Base-by-base conservation (phyloP, 2,329 filamentous ascomycete species). In the Ophiostoma montium region DNA sequence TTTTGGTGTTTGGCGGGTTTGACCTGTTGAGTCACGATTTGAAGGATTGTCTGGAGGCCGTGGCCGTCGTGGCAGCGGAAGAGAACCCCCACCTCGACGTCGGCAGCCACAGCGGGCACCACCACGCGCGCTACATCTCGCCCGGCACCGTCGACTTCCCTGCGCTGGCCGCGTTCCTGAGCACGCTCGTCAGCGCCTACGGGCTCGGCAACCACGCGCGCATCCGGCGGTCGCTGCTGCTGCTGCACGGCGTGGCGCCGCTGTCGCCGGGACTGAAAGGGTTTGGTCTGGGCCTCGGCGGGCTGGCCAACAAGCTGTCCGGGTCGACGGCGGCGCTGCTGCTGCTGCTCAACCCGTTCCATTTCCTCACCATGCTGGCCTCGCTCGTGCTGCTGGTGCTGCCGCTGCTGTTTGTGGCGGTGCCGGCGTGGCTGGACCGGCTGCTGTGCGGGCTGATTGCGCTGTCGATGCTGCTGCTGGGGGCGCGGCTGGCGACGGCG, bases 1-100 rank as follows among this genome's bases (percentile, higher is more conserved):
- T 95, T 53, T 76, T 98, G 12, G 77, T 95, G n/a, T 98, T 98
- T 66, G 95, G 95, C 71, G 90, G 90, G 18, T 83, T 96, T 59
- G 92, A 98, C 59, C 78, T 98, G 45, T 83, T 98, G 53, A 94
- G 86, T 36, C 92, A 98, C 63, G 90, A 87, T 52, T 71, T 95
- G 15, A 92, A 95, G 62, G 90, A 98, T 64, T 76, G 88, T n/a
- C 76, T 98, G 11, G 90, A 95, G 65, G 54, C 65, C 13, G 60
- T 59, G 1, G 32, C 46, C 4, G 41, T 8, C 23, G 23, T 8
- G 41, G 19, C 21, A 23, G 47, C 21, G 36, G 16, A 9, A 9
- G 10, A 19, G 55, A 23, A 19, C 78, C 41, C 38, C 45, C 46
- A 49, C 46, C 35, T 82, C 15, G 74, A 72, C n/a, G 85, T 94